Evolutionary conservation across 106 monocot genomes (phyloP).

Genomic region (Dendrobium officinale): DNA sequence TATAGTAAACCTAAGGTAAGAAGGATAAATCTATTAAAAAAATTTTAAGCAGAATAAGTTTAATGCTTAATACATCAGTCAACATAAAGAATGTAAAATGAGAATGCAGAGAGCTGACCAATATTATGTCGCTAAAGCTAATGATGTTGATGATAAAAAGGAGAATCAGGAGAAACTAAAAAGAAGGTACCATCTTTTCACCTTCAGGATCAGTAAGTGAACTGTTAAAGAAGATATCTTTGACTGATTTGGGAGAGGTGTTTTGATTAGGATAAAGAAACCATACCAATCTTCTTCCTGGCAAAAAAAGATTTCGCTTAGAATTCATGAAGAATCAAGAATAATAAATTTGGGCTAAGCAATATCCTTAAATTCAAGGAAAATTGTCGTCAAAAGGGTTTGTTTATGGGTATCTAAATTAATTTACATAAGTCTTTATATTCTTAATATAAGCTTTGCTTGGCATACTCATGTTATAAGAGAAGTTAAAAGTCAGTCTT

Average conservation of each 20-base stretch:
- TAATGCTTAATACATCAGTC: background rate
- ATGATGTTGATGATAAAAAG: background rate
- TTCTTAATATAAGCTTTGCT: background rate
- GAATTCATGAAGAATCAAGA: background rate
- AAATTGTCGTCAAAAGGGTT: background rate
- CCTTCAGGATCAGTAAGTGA: slow-evolving; percentile 13
- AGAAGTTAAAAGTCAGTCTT: background rate
- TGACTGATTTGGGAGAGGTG: slow-evolving; percentile 41
- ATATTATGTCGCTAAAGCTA: background rate
- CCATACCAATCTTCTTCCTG: slow-evolving; percentile 73
- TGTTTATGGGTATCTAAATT: background rate
- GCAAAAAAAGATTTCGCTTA: slow-evolving; percentile 2
- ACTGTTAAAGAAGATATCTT: slow-evolving; percentile 40
- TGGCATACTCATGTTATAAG: background rate
- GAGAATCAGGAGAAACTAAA: background rate
- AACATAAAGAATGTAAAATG: background rate
- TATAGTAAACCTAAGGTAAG: background rate
- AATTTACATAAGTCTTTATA: background rate
- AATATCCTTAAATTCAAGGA: background rate
- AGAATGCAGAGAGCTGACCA: background rate
- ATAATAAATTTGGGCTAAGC: background rate
- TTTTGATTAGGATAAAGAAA: slow-evolving; percentile 83
- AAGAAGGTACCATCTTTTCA: slow-evolving; percentile 27
- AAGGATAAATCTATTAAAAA: background rate
- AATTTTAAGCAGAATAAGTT: background rate